These are phyloP conservation scores for Zygosaccharomyces pseudorouxii DNA, from an alignment of 805 yeast genomes.

Conservation along the genomic window DNA sequence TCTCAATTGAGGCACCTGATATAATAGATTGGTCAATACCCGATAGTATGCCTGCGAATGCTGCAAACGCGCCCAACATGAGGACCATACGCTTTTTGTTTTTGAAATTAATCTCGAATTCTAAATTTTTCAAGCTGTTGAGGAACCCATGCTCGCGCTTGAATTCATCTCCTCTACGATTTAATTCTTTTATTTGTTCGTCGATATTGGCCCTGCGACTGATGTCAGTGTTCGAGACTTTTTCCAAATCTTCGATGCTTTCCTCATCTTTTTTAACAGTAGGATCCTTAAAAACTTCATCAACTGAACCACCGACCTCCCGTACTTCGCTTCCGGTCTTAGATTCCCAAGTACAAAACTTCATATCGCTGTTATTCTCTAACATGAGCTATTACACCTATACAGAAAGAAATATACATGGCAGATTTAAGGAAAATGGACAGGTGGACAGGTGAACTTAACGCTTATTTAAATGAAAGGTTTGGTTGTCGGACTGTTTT, in stretches of 20 bases:
- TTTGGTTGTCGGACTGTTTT: too few species aligned
- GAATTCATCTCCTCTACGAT: conserved; percentile 24
- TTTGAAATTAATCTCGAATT: conserved; percentile 40
- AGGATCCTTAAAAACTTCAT: conserved; percentile 12
- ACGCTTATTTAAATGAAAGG: too few species aligned
- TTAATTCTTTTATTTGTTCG: conserved; percentile 38
- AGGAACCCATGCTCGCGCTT: conserved; percentile 35
- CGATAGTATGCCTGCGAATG: conserved; percentile 60
- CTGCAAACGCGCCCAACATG: conserved; percentile 52
- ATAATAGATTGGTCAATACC: conserved; percentile 67
- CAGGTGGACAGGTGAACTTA: too few species aligned
- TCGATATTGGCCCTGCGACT: conserved; percentile 36
- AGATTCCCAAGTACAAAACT: neutral
- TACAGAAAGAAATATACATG: too few species aligned
- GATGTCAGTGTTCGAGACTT: conserved; percentile 1
- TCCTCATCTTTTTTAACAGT: conserved; percentile 10
- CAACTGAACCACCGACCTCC: conserved; percentile 2
- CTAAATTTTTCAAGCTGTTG: conserved; percentile 38
- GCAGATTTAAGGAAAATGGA: too few species aligned
- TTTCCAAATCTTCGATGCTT: conserved; percentile 7
- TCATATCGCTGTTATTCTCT: neutral
- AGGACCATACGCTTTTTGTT: conserved; percentile 45
- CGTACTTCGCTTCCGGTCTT: conserved; percentile 1
- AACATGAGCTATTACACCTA: too few species aligned
- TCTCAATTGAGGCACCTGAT: conserved; percentile 55